Conservation (phyloP, 75 land plant genomes). For the Cupressus sempervirens region DNA sequence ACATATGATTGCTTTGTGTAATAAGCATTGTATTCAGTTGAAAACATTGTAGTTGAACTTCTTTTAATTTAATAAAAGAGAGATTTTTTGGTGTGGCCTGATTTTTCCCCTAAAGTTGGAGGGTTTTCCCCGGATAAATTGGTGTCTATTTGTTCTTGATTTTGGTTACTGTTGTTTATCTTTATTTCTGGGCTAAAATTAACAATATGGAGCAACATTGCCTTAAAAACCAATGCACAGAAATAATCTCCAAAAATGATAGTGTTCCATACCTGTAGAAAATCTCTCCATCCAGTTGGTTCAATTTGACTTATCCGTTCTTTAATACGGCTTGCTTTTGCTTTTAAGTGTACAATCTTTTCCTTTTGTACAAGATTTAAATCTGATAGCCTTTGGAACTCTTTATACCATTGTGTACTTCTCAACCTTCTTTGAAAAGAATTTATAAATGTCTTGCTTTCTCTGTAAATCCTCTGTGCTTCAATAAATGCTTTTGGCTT, state of each 20-base stretch:
- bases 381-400: conserved; percentile 54
- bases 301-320: conserved; percentile 76
- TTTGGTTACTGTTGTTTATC: too few species aligned
- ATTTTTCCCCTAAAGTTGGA: too few species aligned
- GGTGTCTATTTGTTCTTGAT: too few species aligned
- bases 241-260: background rate
- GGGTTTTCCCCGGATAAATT: too few species aligned
- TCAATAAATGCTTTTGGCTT: conserved; percentile 41
- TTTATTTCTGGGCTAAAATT: too few species aligned
- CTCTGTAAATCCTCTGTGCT: conserved; percentile 43
- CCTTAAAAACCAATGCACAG: background rate
- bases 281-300: conserved; percentile 98
- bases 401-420: conserved; percentile 64
- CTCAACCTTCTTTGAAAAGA: conserved; percentile 65
- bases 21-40: too few species aligned
- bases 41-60: too few species aligned
- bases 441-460: conserved; percentile 57
- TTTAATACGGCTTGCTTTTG: conserved; percentile 53
- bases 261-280: conserved; percentile 58
- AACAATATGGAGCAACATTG: background rate
- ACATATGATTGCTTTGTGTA: too few species aligned
- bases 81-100: too few species aligned
- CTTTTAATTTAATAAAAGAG: too few species aligned
- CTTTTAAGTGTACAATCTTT: conserved; percentile 53
- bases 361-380: conserved; percentile 47